A percentile compares a stretch with the other conserved stretches of the same genome.
Conservation (phyloP, 2,329 filamentous ascomycete genomes). For the Grosmannia clavigera region DNA sequence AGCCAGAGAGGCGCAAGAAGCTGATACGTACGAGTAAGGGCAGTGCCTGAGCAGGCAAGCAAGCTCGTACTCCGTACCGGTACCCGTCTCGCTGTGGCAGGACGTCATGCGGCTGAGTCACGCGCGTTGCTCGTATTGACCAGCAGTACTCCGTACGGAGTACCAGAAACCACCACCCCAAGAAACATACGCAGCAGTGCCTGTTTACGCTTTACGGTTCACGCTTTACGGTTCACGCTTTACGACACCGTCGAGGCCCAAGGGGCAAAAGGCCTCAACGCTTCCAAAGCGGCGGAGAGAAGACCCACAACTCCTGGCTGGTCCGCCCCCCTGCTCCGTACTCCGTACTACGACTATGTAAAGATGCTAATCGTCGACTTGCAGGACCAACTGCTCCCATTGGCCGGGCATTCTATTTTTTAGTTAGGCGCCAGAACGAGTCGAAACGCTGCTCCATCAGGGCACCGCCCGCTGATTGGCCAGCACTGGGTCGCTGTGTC, state of each 20-base stretch:
- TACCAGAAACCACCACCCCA: background rate
- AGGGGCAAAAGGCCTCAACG: background rate
- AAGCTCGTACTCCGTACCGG: too few relatives aligned
- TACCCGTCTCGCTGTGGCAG: too few relatives aligned
- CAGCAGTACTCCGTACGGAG: background rate
- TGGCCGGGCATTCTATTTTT: slow-evolving; percentile 12
- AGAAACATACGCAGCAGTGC: too few relatives aligned
- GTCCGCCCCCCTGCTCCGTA: background rate
- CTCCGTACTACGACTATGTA: too few relatives aligned
- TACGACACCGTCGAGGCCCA: background rate
- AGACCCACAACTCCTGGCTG: background rate
- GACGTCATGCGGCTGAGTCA: background rate
- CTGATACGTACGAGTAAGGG: background rate
- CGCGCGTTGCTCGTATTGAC: background rate
- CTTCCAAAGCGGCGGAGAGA: background rate
- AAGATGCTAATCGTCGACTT: background rate
- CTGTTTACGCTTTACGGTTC: too few relatives aligned
- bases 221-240: background rate
- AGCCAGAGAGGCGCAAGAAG: background rate
- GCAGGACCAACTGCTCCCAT: slow-evolving; percentile 1
- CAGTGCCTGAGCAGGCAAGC: too few relatives aligned
- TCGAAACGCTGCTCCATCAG: slow-evolving; percentile 11
- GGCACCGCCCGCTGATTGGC: slow-evolving; percentile 7
- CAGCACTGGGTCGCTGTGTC: background rate
- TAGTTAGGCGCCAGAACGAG: slow-evolving; percentile 14